Evolutionary conservation across 2,329 filamentous ascomycete species (phyloP).

Genomic region (Botryosphaeria dothidea): DNA sequence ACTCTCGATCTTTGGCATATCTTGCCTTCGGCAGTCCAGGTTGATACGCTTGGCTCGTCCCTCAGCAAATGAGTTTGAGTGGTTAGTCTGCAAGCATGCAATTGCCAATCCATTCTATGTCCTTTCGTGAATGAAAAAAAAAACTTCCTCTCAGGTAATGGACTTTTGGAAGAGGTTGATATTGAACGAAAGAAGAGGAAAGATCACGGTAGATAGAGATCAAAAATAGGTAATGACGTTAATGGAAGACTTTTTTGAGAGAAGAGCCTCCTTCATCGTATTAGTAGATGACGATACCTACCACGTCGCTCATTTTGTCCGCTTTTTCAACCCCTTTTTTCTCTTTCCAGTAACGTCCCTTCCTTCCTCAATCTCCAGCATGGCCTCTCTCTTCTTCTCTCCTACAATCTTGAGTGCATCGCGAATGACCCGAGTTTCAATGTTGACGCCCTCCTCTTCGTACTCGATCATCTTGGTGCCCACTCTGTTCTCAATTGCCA

Average conservation of each 20-base stretch:
- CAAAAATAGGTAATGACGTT: neutral
- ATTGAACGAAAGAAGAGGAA: neutral
- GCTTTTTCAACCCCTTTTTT: slow-evolving; percentile 41
- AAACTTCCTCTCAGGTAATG: neutral
- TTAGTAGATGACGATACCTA: neutral
- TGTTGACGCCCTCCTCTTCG: slow-evolving; percentile 85
- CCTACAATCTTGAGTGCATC: slow-evolving; percentile 86
- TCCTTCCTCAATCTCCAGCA: slow-evolving; percentile 88
- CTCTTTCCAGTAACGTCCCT: slow-evolving; percentile 88
- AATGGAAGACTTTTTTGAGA: neutral
- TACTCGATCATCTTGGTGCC: slow-evolving; percentile 79
- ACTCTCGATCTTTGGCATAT: no score
- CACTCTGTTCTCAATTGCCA: slow-evolving; percentile 84
- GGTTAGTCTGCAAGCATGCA: no score
- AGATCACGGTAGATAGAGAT: neutral
- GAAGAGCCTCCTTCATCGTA: neutral
- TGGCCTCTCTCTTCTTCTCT: slow-evolving; percentile 92
- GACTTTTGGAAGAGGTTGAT: neutral
- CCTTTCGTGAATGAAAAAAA: no score
- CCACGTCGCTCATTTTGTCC: neutral
- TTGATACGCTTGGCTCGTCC: no score
- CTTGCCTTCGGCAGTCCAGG: no score
- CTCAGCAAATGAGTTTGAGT: no score
- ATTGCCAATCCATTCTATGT: no score
- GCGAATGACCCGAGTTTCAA: slow-evolving; percentile 85